phyloP scores from a whole-genome alignment of 2,329 filamentous ascomycete genomes.

The Sclerotinia trifoliorum region DNA sequence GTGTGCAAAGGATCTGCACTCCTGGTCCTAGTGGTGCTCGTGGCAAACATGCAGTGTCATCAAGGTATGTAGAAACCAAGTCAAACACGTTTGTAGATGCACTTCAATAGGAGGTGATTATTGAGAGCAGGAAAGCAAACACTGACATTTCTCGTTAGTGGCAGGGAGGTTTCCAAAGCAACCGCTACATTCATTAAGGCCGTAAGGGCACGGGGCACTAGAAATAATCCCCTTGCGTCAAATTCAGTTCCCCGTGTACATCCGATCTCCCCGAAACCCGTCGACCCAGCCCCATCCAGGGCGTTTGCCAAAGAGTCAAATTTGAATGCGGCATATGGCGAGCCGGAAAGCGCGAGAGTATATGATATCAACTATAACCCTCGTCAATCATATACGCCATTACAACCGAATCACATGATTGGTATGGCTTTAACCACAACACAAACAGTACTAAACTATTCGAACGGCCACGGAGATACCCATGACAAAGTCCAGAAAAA shows the following conservation, averaged over 20 bases:
- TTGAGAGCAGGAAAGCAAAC: not conserved
- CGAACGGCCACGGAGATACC: not conserved
- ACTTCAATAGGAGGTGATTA: not conserved
- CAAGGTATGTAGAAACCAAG: not conserved
- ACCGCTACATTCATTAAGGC: not conserved
- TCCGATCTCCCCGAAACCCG: too few relatives aligned
- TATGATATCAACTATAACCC: not conserved
- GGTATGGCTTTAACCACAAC: slow-evolving; percentile 3
- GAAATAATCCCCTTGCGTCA: too few relatives aligned
- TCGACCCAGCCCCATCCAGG: not conserved
- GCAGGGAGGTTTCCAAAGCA: not conserved
- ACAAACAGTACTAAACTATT: not conserved
- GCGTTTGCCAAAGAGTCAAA: not conserved
- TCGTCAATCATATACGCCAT: not conserved
- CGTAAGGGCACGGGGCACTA: not conserved
- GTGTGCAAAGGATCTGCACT: not conserved
- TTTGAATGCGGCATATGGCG: not conserved
- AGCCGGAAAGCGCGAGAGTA: not conserved
- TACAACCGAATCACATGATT: not conserved
- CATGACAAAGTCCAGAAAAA: not conserved
- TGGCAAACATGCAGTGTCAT: not conserved
- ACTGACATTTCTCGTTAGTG: not conserved
- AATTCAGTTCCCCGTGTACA: not conserved
- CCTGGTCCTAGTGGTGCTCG: not conserved
- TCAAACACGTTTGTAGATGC: not conserved